phyloP scores from a whole-genome alignment of 1,139 yeast genomes.

The Williopsis jadinii region DNA sequence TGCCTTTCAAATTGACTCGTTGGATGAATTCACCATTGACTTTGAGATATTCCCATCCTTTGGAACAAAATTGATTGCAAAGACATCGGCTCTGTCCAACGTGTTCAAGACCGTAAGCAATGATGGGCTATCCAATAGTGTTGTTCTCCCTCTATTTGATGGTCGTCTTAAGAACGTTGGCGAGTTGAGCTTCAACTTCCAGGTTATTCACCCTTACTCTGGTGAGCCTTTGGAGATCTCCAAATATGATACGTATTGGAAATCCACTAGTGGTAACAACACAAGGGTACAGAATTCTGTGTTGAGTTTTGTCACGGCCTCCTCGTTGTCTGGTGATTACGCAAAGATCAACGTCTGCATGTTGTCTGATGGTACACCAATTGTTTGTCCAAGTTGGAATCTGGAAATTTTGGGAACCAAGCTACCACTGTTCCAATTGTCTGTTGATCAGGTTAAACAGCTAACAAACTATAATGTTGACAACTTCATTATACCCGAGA shows the following conservation, averaged over 20 bases:
- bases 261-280: slow-evolving; percentile 55
- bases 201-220: slow-evolving; percentile 82
- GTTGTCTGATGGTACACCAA: slow-evolving; percentile 78
- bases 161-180: slow-evolving; percentile 79
- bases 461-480: slow-evolving; percentile 26
- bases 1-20: slow-evolving; percentile 79
- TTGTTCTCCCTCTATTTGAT: slow-evolving; percentile 75
- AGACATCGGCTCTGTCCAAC: slow-evolving; percentile 66
- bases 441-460: slow-evolving; percentile 26
- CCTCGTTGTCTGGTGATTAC: slow-evolving; percentile 81
- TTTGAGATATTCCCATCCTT: slow-evolving; percentile 91
- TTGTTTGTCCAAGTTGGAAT: slow-evolving; percentile 70
- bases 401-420: slow-evolving; percentile 48
- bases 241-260: slow-evolving; percentile 96
- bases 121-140: slow-evolving; percentile 27
- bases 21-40: slow-evolving; percentile 73
- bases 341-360: slow-evolving; percentile 63
- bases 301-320: slow-evolving; percentile 81
- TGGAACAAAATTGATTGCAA: slow-evolving; percentile 88
- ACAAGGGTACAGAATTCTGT: slow-evolving; percentile 25
- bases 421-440: slow-evolving; percentile 41
- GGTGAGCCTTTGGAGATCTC: slow-evolving; percentile 85
- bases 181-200: slow-evolving; percentile 67
- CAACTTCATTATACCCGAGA: slow-evolving; percentile 26
- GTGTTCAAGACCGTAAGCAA: slow-evolving; percentile 36